A percentile compares a stretch with the other conserved stretches of the same genome.
phyloP scores from a whole-genome alignment of 2,329 filamentous ascomycete genomes.

The Fusarium cyanostomum region DNA sequence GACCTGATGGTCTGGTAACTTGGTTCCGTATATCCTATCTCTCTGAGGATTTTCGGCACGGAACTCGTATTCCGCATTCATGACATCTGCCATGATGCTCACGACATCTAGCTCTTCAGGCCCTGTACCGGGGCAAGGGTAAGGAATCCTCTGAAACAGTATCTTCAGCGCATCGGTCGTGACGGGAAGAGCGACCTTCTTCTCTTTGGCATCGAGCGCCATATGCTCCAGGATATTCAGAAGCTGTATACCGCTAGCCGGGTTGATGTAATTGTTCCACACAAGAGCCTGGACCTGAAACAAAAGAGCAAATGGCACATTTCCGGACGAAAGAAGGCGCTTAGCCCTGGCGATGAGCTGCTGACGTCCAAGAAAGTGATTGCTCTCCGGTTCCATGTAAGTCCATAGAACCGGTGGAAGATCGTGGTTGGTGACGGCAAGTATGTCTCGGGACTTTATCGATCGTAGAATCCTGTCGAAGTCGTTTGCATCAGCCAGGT shows the following conservation, averaged over 20 bases:
- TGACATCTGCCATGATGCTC: slow-evolving; percentile 53
- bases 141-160: slow-evolving; percentile 62
- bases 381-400: slow-evolving; percentile 34
- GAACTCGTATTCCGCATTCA: slow-evolving; percentile 53
- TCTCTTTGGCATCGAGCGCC: slow-evolving; percentile 38
- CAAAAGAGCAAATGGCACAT: slow-evolving; percentile 59
- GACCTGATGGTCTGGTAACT: slow-evolving; percentile 53
- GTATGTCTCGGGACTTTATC: slow-evolving; percentile 36
- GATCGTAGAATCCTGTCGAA: slow-evolving; percentile 28
- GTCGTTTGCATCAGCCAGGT: not conserved
- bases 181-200: slow-evolving; percentile 48
- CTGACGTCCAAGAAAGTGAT: slow-evolving; percentile 27
- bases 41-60: slow-evolving; percentile 38
- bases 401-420: slow-evolving; percentile 28
- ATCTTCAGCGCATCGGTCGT: slow-evolving; percentile 64
- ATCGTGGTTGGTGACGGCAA: slow-evolving; percentile 38
- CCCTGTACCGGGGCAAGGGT: slow-evolving; percentile 61
- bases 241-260: slow-evolving; percentile 59
- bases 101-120: slow-evolving; percentile 52
- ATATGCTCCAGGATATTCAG: slow-evolving; percentile 54
- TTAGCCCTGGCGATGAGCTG: slow-evolving; percentile 32
- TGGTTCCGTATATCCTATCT: slow-evolving; percentile 40
- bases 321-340: slow-evolving; percentile 36
- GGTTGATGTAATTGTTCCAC: slow-evolving; percentile 69
- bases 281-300: slow-evolving; percentile 73